A percentile compares a stretch with the other conserved stretches of the same genome.
phyloP scores from a whole-genome alignment of 2,329 filamentous ascomycete species.

The Fusarium sp. region DNA sequence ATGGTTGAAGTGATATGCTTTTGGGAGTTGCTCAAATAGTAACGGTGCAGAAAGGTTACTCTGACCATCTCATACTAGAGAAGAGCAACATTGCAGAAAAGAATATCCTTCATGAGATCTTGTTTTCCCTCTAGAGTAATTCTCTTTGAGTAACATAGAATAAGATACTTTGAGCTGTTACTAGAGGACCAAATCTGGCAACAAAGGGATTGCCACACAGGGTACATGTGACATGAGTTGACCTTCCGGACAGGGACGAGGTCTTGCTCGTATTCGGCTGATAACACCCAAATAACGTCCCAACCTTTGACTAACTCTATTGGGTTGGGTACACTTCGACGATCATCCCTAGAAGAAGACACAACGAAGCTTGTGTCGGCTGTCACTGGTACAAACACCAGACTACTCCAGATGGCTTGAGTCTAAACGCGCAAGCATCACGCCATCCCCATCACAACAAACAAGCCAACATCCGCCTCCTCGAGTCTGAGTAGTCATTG shows the following conservation, averaged over 20 bases:
- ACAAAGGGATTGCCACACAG: too few species aligned
- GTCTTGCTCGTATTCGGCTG: neutral
- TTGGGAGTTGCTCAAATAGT: neutral
- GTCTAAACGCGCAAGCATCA: neutral
- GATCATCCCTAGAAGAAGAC: neutral
- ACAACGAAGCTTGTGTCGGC: neutral
- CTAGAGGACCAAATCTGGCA: neutral
- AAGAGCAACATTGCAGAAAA: too few species aligned
- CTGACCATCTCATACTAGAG: neutral
- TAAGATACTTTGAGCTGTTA: neutral
- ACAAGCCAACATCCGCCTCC: neutral
- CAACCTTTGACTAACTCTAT: neutral
- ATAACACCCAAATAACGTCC: neutral
- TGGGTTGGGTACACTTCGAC: neutral
- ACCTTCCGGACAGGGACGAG: neutral
- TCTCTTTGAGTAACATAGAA: too few species aligned
- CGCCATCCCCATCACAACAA: neutral
- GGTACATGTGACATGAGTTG: neutral
- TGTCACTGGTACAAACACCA: neutral
- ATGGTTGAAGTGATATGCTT: neutral
- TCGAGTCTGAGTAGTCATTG: neutral
- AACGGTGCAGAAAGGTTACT: neutral
- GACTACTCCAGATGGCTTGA: neutral
- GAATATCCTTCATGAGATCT: neutral
- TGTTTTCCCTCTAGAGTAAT: neutral